A percentile compares a stretch with the other conserved stretches of the same genome.
These are phyloP conservation scores for Irineochytrium annulatum DNA, from an alignment of 192 early-diverging fungal species.

Conservation along the genomic window DNA sequence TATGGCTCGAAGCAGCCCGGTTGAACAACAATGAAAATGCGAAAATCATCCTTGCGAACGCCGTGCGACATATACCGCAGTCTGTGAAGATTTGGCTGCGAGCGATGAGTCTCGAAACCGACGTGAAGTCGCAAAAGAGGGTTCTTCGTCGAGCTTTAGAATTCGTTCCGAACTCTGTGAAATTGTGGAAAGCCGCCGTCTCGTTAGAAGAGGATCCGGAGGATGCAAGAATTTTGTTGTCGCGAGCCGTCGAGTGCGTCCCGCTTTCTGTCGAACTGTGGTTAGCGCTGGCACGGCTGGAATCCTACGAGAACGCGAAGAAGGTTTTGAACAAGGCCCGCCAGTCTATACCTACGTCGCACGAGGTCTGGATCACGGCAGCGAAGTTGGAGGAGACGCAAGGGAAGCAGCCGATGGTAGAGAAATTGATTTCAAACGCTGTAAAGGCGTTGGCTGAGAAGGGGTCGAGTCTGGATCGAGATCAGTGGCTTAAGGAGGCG, in stretches of 20 bases:
- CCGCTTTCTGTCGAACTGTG: slow-evolving; percentile 89
- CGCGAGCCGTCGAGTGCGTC: slow-evolving; percentile 90
- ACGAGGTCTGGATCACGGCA: slow-evolving; percentile 94
- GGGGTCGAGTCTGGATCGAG: slow-evolving; percentile 70
- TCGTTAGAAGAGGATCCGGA: slow-evolving; percentile 87
- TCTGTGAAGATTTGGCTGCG: slow-evolving; percentile 91
- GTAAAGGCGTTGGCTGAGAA: slow-evolving; percentile 62
- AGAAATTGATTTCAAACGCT: slow-evolving; percentile 64
- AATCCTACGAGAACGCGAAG: slow-evolving; percentile 82
- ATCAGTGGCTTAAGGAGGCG: slow-evolving; percentile 87
- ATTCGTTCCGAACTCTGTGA: slow-evolving; percentile 86
- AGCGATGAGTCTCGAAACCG: slow-evolving; percentile 81
- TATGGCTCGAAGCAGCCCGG: slow-evolving; percentile 95
- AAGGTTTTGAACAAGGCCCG: slow-evolving; percentile 90
- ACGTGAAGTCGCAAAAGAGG: slow-evolving; percentile 67
- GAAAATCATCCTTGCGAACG: slow-evolving; percentile 86
- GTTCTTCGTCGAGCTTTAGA: slow-evolving; percentile 90
- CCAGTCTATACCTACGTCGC: slow-evolving; percentile 73
- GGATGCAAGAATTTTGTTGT: slow-evolving; percentile 85
- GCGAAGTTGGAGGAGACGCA: slow-evolving; percentile 87
- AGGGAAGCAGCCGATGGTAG: slow-evolving; percentile 59
- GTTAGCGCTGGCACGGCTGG: slow-evolving; percentile 90
- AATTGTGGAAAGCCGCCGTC: slow-evolving; percentile 89
- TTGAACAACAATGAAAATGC: slow-evolving; percentile 81
- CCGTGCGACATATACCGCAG: slow-evolving; percentile 82